phyloP scores from a whole-genome alignment of 768 basidiomycete genomes.

The Tricholoma bakamatsutake region DNA sequence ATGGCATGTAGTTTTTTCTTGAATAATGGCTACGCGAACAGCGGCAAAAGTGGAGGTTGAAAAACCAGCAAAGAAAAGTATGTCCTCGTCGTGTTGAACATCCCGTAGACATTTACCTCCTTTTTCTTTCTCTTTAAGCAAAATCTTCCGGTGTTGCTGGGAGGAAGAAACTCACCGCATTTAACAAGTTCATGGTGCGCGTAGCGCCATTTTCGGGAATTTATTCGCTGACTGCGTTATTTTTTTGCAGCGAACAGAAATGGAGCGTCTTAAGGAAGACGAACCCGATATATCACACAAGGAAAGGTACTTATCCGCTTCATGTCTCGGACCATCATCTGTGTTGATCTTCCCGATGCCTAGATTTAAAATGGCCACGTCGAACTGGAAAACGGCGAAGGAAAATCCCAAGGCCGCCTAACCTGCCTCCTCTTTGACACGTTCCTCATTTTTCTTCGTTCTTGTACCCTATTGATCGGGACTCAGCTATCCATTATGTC shows the following conservation, averaged over 20 bases:
- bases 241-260: slow-evolving; percentile 57
- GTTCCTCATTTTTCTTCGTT: background rate
- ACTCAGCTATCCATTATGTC: slow-evolving; percentile 2
- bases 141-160: slow-evolving; percentile 46
- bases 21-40: slow-evolving; percentile 39
- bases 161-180: slow-evolving; percentile 62
- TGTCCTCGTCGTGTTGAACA: slow-evolving; percentile 18
- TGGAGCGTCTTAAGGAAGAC: slow-evolving; percentile 72
- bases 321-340: background rate
- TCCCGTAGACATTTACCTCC: slow-evolving; percentile 11
- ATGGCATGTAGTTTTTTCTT: background rate
- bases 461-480: background rate
- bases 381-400: slow-evolving; percentile 74
- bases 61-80: slow-evolving; percentile 54
- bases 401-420: slow-evolving; percentile 48
- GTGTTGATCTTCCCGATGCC: slow-evolving; percentile 5
- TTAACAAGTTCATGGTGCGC: slow-evolving; percentile 68
- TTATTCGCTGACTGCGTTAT: slow-evolving; percentile 1
- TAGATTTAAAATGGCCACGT: slow-evolving; percentile 68
- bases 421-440: slow-evolving; percentile 1
- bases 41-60: slow-evolving; percentile 35
- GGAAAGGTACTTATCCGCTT: slow-evolving; percentile 49
- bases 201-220: background rate
- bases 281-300: slow-evolving; percentile 69
- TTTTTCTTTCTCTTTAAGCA: slow-evolving; percentile 25